Conservation (phyloP, 345 rosid genomes). For the Nephelium lappaceum region DNA sequence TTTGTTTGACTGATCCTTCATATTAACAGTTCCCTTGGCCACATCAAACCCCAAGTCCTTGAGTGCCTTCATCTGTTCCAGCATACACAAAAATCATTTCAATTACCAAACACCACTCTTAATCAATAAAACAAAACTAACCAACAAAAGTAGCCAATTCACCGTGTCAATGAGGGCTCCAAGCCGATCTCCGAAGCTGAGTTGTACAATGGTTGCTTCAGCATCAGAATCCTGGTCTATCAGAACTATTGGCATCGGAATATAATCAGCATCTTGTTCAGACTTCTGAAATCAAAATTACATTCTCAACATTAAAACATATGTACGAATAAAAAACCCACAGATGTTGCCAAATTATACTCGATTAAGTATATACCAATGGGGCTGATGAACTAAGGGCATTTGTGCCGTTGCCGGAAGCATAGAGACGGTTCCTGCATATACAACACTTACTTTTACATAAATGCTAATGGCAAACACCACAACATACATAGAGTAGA, state of each 20-base stretch:
- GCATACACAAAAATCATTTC: conserved; percentile 13
- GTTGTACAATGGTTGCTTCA: conserved; percentile 78
- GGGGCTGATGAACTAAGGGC: conserved; percentile 49
- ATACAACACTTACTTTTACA: too few species aligned
- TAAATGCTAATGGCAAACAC: too few species aligned
- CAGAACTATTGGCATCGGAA: conserved; percentile 74
- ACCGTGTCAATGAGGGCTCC: conserved; percentile 97
- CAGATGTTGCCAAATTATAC: too few species aligned
- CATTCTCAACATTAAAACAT: conserved; percentile 13
- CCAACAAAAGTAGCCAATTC: conserved; percentile 15
- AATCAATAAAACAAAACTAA: background rate
- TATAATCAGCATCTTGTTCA: conserved; percentile 52
- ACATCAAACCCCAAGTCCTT: conserved; percentile 92
- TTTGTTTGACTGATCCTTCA: conserved; percentile 76
- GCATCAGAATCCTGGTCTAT: conserved; percentile 92
- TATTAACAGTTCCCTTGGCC: conserved; percentile 74
- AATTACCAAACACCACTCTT: background rate
- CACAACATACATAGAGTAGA: background rate
- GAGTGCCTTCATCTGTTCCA: conserved; percentile 79
- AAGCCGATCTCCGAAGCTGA: conserved; percentile 96
- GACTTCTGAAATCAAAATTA: conserved; percentile 48
- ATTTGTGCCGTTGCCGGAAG: conserved; percentile 43
- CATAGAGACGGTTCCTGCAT: conserved; percentile 47
- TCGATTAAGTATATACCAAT: conserved; percentile 27
- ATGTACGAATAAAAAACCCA: too few species aligned